A percentile compares a stretch with the other conserved stretches of the same genome.
phyloP scores from a whole-genome alignment of 2,329 filamentous ascomycete species.

The Stylonectria norvegica region DNA sequence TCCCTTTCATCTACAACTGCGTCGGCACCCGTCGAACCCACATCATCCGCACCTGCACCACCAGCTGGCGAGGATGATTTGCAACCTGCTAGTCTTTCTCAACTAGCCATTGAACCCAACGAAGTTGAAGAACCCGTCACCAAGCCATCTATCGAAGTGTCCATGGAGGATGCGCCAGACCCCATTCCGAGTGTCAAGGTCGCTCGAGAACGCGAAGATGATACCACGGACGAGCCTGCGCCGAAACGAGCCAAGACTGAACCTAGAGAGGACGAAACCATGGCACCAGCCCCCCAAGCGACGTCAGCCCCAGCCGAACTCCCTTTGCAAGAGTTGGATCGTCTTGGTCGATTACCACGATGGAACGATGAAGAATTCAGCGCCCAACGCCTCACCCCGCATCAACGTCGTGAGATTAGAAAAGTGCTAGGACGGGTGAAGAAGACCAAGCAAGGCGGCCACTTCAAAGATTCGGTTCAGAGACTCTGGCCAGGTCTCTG shows the following conservation, averaged over 20 bases:
- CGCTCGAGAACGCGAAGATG: conserved; percentile 74
- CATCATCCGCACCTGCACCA: conserved; percentile 18
- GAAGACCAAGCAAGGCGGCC: conserved; percentile 75
- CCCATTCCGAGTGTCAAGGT: conserved; percentile 53
- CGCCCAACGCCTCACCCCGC: conserved; percentile 51
- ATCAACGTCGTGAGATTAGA: conserved; percentile 60
- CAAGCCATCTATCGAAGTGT: conserved; percentile 39
- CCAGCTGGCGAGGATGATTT: conserved; percentile 34
- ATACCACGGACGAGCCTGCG: conserved; percentile 60
- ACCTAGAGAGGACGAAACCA: conserved; percentile 41
- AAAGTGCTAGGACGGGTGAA: conserved; percentile 71
- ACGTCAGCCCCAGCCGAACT: conserved; percentile 20
- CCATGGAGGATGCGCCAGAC: conserved; percentile 49
- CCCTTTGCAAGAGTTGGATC: conserved; percentile 15
- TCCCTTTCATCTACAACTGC: too few relatives aligned
- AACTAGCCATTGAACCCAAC: conserved; percentile 37
- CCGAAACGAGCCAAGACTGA: conserved; percentile 81
- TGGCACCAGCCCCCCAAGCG: conserved; percentile 7
- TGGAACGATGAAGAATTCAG: conserved; percentile 44
- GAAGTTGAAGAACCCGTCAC: conserved; percentile 28
- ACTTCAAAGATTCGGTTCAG: conserved; percentile 77
- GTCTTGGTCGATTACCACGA: conserved; percentile 33
- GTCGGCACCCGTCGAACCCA: conserved; percentile 9
- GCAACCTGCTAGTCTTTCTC: conserved; percentile 36
- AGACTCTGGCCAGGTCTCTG: conserved; percentile 72